phyloP scores from a whole-genome alignment of 768 basidiomycete genomes.

The Kwoniella bestiolae region DNA sequence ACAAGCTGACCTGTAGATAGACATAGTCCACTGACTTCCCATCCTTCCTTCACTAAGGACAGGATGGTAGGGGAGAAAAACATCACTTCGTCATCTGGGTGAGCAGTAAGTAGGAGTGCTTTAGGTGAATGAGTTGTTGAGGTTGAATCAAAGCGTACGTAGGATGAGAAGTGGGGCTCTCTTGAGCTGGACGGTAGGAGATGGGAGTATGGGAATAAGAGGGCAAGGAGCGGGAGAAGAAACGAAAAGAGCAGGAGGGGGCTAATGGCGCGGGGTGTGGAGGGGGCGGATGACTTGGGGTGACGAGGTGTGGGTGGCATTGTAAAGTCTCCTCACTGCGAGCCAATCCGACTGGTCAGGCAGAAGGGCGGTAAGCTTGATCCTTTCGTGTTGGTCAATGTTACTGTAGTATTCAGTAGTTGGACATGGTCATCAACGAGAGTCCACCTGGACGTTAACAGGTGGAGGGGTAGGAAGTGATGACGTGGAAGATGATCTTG shows the following conservation, averaged over 20 bases:
- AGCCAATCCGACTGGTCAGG: no score
- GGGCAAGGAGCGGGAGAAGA: slow-evolving; percentile 4
- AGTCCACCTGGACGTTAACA: not conserved
- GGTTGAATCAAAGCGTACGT: no score
- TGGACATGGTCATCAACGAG: not conserved
- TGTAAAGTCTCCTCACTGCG: no score
- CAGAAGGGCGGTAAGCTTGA: no score
- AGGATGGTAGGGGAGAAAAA: slow-evolving; percentile 88
- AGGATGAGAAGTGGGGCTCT: not conserved
- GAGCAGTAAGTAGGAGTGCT: slow-evolving; percentile 74
- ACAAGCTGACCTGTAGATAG: slow-evolving; percentile 66
- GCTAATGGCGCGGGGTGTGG: not conserved
- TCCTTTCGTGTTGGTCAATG: no score
- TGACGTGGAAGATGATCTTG: slow-evolving; percentile 19
- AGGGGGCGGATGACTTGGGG: not conserved
- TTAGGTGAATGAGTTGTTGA: not conserved
- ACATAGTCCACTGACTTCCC: slow-evolving; percentile 68
- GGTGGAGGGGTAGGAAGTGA: not conserved
- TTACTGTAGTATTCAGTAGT: no score
- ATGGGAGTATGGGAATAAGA: slow-evolving; percentile 4
- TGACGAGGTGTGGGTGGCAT: slow-evolving; percentile 10
- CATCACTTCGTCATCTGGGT: slow-evolving; percentile 92
- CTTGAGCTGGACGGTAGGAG: not conserved
- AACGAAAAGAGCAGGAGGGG: slow-evolving; percentile 10
- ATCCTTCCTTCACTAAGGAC: slow-evolving; percentile 59